These are phyloP conservation scores for Coemansia sp. DNA, from an alignment of 192 early-diverging fungal species.

Conservation along the genomic window DNA sequence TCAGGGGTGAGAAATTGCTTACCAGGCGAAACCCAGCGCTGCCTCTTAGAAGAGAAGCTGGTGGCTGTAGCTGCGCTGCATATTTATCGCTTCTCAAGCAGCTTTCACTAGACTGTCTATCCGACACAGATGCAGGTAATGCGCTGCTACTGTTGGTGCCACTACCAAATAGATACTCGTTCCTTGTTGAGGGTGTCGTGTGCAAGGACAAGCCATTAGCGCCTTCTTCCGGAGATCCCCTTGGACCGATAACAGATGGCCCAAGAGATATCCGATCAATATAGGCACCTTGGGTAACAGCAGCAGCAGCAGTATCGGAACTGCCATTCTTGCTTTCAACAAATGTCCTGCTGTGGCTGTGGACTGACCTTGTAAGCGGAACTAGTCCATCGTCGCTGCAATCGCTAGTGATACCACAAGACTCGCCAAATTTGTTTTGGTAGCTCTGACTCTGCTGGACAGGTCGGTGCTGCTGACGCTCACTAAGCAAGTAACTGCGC, in stretches of 20 bases:
- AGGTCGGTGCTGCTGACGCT: slow-evolving; percentile 43
- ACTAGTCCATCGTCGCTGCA: slow-evolving; percentile 8
- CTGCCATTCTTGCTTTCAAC: slow-evolving; percentile 7
- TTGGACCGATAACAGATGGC: not conserved
- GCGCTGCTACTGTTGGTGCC: not conserved
- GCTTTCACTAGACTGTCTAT: not conserved
- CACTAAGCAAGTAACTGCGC: slow-evolving; percentile 24
- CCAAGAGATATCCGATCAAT: not conserved
- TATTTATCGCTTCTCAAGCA: not conserved
- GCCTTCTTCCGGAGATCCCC: not conserved
- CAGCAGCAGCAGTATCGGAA: not conserved
- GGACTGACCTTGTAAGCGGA: slow-evolving; percentile 5
- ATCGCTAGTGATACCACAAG: not conserved
- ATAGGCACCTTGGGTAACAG: not conserved
- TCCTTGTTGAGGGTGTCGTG: not conserved
- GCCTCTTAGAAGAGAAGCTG: slow-evolving; percentile 10
- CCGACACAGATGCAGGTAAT: not conserved
- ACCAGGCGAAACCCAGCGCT: slow-evolving; percentile 24
- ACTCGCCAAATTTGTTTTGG: slow-evolving; percentile 5
- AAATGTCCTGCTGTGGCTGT: slow-evolving; percentile 11
- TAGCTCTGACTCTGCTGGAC: slow-evolving; percentile 31
- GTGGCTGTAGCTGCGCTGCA: not conserved
- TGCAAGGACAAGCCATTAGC: not conserved
- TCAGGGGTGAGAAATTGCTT: slow-evolving; percentile 53
- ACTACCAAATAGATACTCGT: not conserved